These are phyloP conservation scores for Candida boleticola DNA, from an alignment of 805 yeast species.

Conservation along the genomic window DNA sequence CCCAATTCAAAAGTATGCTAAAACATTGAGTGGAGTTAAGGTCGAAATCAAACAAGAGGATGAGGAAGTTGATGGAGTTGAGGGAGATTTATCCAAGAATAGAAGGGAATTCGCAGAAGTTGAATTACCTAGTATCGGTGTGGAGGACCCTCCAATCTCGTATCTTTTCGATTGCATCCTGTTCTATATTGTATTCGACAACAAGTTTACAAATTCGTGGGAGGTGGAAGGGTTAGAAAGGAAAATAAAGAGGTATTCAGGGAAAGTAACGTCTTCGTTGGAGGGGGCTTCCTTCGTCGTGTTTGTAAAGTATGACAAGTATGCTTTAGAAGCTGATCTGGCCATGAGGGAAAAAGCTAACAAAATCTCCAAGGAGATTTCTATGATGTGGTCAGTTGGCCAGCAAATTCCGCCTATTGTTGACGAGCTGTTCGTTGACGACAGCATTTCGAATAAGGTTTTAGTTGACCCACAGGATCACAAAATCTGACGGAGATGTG, in stretches of 20 bases:
- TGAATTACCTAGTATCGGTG: slow-evolving; percentile 7
- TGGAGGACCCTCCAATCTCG: slow-evolving; percentile 16
- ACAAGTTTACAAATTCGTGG: slow-evolving; percentile 2
- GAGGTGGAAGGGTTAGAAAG: slow-evolving; percentile 14
- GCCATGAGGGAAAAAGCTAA: slow-evolving; percentile 8
- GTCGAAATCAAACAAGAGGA: not conserved
- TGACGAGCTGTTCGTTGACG: slow-evolving; percentile 28
- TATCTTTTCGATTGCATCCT: slow-evolving; percentile 34
- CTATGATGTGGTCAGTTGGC: slow-evolving; percentile 7
- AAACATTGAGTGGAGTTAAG: slow-evolving; percentile 8
- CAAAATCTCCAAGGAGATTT: slow-evolving; percentile 15
- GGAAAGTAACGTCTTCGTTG: slow-evolving; percentile 19
- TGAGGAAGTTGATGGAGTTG: slow-evolving; percentile 5
- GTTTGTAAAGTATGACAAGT: slow-evolving; percentile 2
- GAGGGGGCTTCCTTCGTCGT: slow-evolving; percentile 39
- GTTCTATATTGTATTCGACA: slow-evolving; percentile 26
- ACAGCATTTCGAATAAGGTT: slow-evolving; percentile 20
- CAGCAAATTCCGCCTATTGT: slow-evolving; percentile 35
- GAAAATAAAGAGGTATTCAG: slow-evolving; percentile 47
- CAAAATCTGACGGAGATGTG: slow-evolving; percentile 10
- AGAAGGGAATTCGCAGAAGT: slow-evolving; percentile 12
- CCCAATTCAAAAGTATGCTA: slow-evolving; percentile 7
- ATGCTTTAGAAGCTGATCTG: slow-evolving; percentile 8
- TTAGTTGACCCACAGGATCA: slow-evolving; percentile 31
- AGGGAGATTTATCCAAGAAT: not conserved